Evolutionary conservation across 306 rosid genomes (phyloP).

Genomic region (Cotoneaster glaucophyllus): DNA sequence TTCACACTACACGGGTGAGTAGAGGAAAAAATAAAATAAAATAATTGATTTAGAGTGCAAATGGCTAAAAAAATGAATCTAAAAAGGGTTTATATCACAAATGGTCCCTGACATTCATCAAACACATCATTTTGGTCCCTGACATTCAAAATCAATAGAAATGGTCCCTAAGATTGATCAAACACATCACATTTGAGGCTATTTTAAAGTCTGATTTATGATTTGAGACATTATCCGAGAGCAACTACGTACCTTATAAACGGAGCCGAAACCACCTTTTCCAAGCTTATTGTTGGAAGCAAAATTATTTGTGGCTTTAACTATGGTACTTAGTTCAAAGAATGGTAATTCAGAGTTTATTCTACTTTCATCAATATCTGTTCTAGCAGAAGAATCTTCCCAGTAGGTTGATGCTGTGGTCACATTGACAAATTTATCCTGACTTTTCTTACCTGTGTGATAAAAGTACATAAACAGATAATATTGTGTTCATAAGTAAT

Average conservation of each 20-base stretch:
- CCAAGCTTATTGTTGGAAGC: slow-evolving; percentile 43
- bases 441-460: neutral
- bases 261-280: slow-evolving; percentile 53
- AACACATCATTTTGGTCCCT: no score
- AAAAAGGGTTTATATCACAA: no score
- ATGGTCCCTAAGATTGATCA: no score
- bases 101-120: no score
- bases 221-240: neutral
- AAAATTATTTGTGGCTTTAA: slow-evolving; percentile 44
- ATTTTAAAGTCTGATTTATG: neutral
- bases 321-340: slow-evolving; percentile 27
- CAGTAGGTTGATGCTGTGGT: neutral
- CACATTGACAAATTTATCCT: neutral
- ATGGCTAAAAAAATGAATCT: no score
- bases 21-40: no score
- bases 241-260: slow-evolving; percentile 37
- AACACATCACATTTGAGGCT: no score
- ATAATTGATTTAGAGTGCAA: no score
- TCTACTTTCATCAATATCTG: neutral
- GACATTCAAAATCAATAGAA: no score
- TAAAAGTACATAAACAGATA: no score
- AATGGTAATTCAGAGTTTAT: slow-evolving; percentile 25
- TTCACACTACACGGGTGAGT: no score
- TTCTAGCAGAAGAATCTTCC: neutral
- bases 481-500: neutral